Base-by-base conservation (phyloP, 257 asterid species). In the Perilla frutescens region DNA sequence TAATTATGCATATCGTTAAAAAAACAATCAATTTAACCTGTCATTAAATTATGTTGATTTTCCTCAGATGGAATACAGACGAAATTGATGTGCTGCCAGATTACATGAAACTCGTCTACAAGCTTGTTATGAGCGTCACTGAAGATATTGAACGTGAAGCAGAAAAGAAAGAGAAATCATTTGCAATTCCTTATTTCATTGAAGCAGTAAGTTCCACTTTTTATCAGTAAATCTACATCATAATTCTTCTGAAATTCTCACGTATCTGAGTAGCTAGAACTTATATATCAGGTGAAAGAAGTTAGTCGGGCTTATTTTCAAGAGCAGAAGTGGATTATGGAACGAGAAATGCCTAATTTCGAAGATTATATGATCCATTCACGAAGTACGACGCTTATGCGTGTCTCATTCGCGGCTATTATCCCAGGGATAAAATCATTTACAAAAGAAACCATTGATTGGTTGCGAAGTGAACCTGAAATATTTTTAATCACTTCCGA, bases 21-120 rank as follows among this genome's bases (percentile, higher is more conserved):
- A 20, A 20, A 20, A 20, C 26, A 20, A 20, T 20, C 26, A 20
- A 20, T 20, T 20, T 20, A 20, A 20, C 26, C 26, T 20, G 26
- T 20, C 26, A 20, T 20, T 20, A 20, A 20, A 20, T 37, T 1
- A 37, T 37, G 40, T 50, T 40, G 29, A 53, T 8, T 44, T 71
- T 2, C 11, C 4, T 49, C 66, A 83, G 87, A 76, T 83, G 84
- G 88, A 73, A 81, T 40, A 59, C 47, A 0, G 32, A 8, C 2
- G 84, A 62, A 44, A 56, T 55, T 20, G 64, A 45, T 32, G 41
- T 1, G 40, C 76, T 81, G 14, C 84, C 84, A 1, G 62, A 72
- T 12, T 83, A 54, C 60, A 73, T 82, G 82, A 70, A 77, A 62
- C 14, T 51, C 1, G 65, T 76, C 31, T 80, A 77, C 6, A n/a